A percentile compares a stretch with the other conserved stretches of the same genome.
Conservation (phyloP, 345 rosid genomes). For the Turnera subulata region DNA sequence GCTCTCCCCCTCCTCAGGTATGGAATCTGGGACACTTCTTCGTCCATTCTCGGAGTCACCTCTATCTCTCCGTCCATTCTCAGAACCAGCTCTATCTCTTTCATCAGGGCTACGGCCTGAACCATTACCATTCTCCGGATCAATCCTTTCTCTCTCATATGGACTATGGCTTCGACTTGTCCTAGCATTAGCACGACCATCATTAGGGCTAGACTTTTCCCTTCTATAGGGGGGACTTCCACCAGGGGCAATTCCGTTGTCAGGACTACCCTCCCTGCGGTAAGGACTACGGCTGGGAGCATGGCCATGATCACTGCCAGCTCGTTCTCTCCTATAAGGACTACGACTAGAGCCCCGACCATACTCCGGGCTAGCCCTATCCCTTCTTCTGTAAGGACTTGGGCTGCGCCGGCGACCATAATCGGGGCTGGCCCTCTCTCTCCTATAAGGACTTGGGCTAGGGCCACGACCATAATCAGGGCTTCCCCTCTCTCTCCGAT, state of each 20-base stretch:
- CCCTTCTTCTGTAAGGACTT: slow-evolving; percentile 49
- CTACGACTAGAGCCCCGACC: slow-evolving; percentile 41
- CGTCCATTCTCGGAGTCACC: slow-evolving; percentile 35
- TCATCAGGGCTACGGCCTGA: slow-evolving; percentile 37
- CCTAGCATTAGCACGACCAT: slow-evolving; percentile 15
- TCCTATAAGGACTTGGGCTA: slow-evolving; percentile 51
- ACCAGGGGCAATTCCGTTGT: slow-evolving; percentile 40
- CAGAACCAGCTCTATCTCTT: no score
- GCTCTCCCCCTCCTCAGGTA: slow-evolving; percentile 21
- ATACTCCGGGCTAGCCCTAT: slow-evolving; percentile 57
- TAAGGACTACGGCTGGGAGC: slow-evolving; percentile 56
- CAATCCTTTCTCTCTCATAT: slow-evolving; percentile 28
- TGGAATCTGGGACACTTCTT: slow-evolving; percentile 18
- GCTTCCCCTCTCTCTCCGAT: slow-evolving; percentile 77
- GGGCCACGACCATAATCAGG: slow-evolving; percentile 91
- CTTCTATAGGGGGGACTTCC: slow-evolving; percentile 46
- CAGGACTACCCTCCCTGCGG: slow-evolving; percentile 45
- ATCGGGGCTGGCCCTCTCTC: slow-evolving; percentile 71
- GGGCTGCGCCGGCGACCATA: slow-evolving; percentile 68
- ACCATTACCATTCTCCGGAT: slow-evolving; percentile 30
- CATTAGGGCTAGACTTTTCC: slow-evolving; percentile 21
- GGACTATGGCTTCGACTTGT: slow-evolving; percentile 36
- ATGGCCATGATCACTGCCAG: slow-evolving; percentile 34
- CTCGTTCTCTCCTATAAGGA: slow-evolving; percentile 42
- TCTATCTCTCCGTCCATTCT: no score